phyloP scores from a whole-genome alignment of 768 basidiomycete genomes.

The Kwoniella heveanensis region DNA sequence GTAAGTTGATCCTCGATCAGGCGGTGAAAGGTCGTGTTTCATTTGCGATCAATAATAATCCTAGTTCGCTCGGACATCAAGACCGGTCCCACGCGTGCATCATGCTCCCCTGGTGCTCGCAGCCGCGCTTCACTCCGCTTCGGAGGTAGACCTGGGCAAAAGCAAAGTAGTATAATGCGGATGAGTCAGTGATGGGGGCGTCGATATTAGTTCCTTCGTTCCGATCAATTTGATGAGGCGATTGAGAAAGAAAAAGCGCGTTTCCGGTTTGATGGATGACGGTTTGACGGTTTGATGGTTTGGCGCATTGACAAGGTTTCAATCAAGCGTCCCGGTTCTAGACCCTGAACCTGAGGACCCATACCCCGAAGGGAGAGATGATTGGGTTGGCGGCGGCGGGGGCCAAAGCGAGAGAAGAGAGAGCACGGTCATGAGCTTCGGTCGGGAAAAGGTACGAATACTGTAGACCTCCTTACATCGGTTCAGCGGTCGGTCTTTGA shows the following conservation, averaged over 20 bases:
- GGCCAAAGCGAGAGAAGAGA: background rate
- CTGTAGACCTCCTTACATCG: background rate
- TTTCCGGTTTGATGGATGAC: too few relatives aligned
- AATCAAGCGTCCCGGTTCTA: background rate
- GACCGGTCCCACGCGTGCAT: background rate
- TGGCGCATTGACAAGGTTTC: background rate
- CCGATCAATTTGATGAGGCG: background rate
- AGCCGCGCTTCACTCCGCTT: too few relatives aligned
- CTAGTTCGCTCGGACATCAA: background rate
- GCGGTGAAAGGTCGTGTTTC: conserved; percentile 5
- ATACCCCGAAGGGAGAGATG: background rate
- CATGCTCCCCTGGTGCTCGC: background rate
- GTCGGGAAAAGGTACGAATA: background rate
- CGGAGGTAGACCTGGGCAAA: too few relatives aligned
- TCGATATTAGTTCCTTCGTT: background rate
- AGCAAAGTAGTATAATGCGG: background rate
- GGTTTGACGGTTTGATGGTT: conserved; percentile 1
- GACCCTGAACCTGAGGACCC: background rate
- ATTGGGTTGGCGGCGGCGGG: too few relatives aligned
- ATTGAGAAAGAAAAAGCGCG: background rate
- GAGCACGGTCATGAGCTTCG: background rate
- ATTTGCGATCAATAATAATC: background rate
- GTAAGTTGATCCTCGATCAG: background rate
- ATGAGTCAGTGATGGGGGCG: conserved; percentile 1
- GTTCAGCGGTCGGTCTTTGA: background rate